Percentiles rank a stretch among this genome's conserved stretches.
Evolutionary conservation across 257 asterid genomes (phyloP).

Genomic region (Salvia hispanica): DNA sequence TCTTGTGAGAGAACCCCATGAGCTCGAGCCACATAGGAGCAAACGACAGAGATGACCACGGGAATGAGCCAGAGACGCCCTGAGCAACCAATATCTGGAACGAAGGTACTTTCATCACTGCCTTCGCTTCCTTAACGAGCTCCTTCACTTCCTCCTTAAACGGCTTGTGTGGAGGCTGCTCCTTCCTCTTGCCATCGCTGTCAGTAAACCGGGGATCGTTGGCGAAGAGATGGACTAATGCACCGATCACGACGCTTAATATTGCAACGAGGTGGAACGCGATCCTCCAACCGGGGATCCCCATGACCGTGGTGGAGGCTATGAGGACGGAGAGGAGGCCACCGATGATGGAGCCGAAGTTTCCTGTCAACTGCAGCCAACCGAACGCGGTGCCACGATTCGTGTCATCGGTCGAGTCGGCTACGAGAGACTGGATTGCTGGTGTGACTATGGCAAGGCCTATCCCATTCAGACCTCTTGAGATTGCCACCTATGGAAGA

Average conservation of each 20-base stretch:
- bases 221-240: conserved; percentile 64
- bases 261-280: conserved; percentile 77
- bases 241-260: conserved; percentile 64
- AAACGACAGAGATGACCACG: conserved; percentile 73
- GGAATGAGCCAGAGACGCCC: conserved; percentile 80
- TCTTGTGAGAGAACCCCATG: conserved; percentile 78
- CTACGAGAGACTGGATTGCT: conserved; percentile 82
- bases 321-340: conserved; percentile 61
- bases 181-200: conserved; percentile 39
- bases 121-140: conserved; percentile 64
- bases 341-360: conserved; percentile 75
- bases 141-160: conserved; percentile 52
- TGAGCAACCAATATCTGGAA: conserved; percentile 74
- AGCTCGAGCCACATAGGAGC: conserved; percentile 88
- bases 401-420: conserved; percentile 78
- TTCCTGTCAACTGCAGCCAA: conserved; percentile 71
- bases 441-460: conserved; percentile 92
- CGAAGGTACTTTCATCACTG: conserved; percentile 61
- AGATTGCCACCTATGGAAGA: conserved; percentile 69
- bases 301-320: conserved; percentile 68
- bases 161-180: conserved; percentile 41
- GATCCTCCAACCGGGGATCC: conserved; percentile 88
- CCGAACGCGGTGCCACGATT: conserved; percentile 94
- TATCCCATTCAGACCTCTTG: conserved; percentile 85
- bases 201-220: conserved; percentile 62